Base-by-base conservation (phyloP, 129 eudicot species). In the Chrysanthemum makinoi region DNA sequence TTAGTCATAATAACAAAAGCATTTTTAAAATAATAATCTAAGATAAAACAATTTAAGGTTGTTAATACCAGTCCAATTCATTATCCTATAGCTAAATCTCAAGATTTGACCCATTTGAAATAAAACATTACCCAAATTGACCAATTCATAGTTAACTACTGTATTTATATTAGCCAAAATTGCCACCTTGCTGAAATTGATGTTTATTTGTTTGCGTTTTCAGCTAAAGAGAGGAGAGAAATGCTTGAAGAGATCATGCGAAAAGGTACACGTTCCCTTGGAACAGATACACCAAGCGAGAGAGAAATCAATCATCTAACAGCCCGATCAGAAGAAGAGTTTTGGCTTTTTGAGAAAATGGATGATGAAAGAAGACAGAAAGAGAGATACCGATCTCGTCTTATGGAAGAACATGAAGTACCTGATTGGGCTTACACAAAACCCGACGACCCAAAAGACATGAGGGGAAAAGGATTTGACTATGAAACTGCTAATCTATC, bases 351-450 rank as follows among this genome's bases (percentile, higher is more conserved):
- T 26, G 99, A 95, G 81, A 87, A 83, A 61, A 95, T 95, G 99
- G 97, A 95, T 15, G 94, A 87, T 24, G 99, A 90, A 78, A 82
- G 99, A 83, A 79, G 91, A 62, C 96, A 82, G 61, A 83, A 79
- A 50, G 99, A 95, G 79, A 57, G 85, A 19, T 95, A 90, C 86
- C 79, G 91, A 78, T 82, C 94, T 47, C 99, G 99, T 72, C 97
- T 95, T 72, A 95, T 95, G 93, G 97, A 86, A 81, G 96, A 90
- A 6, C 87, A 88, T 2, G 96, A 95, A 75, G 97, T 95, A n/a
- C 99, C 99, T 0, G 96, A 90, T 43, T 95, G 99, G 99, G 96
- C 88, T 46, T 86, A 81, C 61, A 50, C 95, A 3, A 66, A 80
- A 7, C 82, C 94, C 9, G 93, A 82, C 30, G 87, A 84, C 48